Evolutionary conservation across 2,329 filamentous ascomycete species (phyloP).

Genomic region (Didymosphaeria variabile): DNA sequence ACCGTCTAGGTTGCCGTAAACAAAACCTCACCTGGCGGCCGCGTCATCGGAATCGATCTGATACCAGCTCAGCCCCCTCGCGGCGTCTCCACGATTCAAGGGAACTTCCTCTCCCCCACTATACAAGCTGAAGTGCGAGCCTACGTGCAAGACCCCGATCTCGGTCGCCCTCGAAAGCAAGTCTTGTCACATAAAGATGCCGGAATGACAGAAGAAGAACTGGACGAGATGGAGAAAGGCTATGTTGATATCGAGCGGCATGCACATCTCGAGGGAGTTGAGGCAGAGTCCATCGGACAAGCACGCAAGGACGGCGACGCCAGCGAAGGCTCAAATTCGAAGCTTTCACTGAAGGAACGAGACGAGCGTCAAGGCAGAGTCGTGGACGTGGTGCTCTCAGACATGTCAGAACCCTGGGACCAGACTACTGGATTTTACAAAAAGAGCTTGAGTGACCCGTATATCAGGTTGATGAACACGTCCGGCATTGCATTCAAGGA

Average conservation of each 20-base stretch:
- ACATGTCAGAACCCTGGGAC: slow-evolving; percentile 98
- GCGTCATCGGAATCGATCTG: slow-evolving; percentile 90
- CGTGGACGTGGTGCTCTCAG: slow-evolving; percentile 94
- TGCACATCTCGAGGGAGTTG: slow-evolving; percentile 44
- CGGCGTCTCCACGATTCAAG: slow-evolving; percentile 94
- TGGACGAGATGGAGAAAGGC: slow-evolving; percentile 59
- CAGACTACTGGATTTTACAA: slow-evolving; percentile 80
- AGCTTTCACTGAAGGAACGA: slow-evolving; percentile 42
- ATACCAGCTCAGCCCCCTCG: slow-evolving; percentile 90
- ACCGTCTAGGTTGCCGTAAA: slow-evolving; percentile 76
- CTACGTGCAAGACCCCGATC: slow-evolving; percentile 73
- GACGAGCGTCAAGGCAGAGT: slow-evolving; percentile 61
- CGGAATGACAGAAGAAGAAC: slow-evolving; percentile 48
- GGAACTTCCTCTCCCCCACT: slow-evolving; percentile 81
- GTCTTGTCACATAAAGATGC: slow-evolving; percentile 36
- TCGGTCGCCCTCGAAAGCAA: slow-evolving; percentile 61
- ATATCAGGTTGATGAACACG: slow-evolving; percentile 99
- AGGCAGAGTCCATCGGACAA: slow-evolving; percentile 29
- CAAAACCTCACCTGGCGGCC: slow-evolving; percentile 76
- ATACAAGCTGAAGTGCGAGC: slow-evolving; percentile 81
- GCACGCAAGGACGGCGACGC: slow-evolving; percentile 23
- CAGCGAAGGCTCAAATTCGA: slow-evolving; percentile 35
- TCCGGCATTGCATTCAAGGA: slow-evolving; percentile 87
- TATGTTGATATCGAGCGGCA: slow-evolving; percentile 73
- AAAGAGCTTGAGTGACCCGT: slow-evolving; percentile 93